Conservation (phyloP, 495 filamentous ascomycete species). For the Neurospora discreta region DNA sequence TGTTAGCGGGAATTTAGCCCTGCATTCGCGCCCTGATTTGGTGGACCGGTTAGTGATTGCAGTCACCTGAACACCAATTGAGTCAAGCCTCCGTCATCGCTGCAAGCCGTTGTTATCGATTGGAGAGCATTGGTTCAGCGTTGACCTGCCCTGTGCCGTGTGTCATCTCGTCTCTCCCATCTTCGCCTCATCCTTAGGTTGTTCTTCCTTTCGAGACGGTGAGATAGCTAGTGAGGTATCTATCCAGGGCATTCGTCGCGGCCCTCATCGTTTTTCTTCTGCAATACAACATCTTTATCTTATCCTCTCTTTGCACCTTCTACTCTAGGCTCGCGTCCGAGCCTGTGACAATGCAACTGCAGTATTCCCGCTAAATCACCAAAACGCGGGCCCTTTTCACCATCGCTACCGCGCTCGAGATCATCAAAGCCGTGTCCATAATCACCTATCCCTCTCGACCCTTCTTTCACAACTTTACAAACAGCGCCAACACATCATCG, state of each 20-base stretch:
- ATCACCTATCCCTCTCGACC: not conserved
- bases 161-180: not conserved
- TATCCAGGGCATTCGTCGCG: not conserved
- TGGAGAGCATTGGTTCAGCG: not conserved
- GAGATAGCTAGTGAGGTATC: not conserved
- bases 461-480: not conserved
- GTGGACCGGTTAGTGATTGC: not conserved
- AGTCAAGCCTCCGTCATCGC: not conserved
- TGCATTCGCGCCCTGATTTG: not conserved
- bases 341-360: slow-evolving; percentile 1
- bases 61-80: not conserved
- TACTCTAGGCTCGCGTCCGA: not conserved
- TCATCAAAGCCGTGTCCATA: not conserved
- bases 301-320: not conserved
- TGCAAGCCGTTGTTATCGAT: not conserved
- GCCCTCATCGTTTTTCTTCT: not conserved
- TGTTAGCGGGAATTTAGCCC: not conserved
- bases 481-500: not conserved
- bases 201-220: not conserved
- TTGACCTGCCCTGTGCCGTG: not conserved
- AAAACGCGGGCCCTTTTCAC: not conserved
- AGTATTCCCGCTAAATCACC: not conserved
- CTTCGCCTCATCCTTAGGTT: not conserved
- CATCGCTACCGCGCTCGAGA: not conserved
- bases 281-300: not conserved